These are phyloP conservation scores for Talaromyces islandicus DNA, from an alignment of 2,329 filamentous ascomycete genomes.

Conservation along the genomic window DNA sequence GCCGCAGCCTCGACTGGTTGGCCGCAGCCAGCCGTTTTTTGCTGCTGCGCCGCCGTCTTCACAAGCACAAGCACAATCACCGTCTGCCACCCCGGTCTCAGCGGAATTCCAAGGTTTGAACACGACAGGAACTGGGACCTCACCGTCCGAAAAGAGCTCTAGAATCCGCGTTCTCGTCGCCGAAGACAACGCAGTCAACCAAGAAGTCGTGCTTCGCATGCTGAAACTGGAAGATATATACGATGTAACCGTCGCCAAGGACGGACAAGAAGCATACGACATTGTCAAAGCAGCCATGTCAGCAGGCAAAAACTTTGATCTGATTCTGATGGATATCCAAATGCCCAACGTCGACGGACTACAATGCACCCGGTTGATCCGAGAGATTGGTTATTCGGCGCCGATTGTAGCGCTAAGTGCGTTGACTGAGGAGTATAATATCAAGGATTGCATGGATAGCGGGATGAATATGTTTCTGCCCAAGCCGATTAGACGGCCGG, in stretches of 20 bases:
- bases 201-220: slow-evolving; percentile 59
- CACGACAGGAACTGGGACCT: slow-evolving; percentile 41
- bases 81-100: neutral
- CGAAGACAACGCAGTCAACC: slow-evolving; percentile 65
- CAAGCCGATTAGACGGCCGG: slow-evolving; percentile 71
- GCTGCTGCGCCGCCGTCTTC: slow-evolving; percentile 22
- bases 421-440: slow-evolving; percentile 84
- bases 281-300: slow-evolving; percentile 78
- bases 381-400: slow-evolving; percentile 76
- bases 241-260: slow-evolving; percentile 81
- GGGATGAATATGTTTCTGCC: slow-evolving; percentile 88
- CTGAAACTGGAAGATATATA: slow-evolving; percentile 46
- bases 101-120: slow-evolving; percentile 21
- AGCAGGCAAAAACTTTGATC: slow-evolving; percentile 64
- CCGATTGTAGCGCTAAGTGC: slow-evolving; percentile 89
- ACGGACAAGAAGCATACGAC: slow-evolving; percentile 82
- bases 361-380: slow-evolving; percentile 77
- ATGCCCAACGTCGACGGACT: slow-evolving; percentile 93
- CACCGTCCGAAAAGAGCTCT: slow-evolving; percentile 53
- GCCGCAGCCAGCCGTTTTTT: slow-evolving; percentile 79
- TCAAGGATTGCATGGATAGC: slow-evolving; percentile 77
- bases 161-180: slow-evolving; percentile 80
- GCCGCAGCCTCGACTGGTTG: slow-evolving; percentile 70
- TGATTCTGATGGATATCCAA: slow-evolving; percentile 93
- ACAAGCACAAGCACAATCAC: neutral